Percentiles rank a stretch among this genome's conserved stretches.
Evolutionary conservation across 2,329 filamentous ascomycete species (phyloP).

Genomic region (Penicillium nordicum): DNA sequence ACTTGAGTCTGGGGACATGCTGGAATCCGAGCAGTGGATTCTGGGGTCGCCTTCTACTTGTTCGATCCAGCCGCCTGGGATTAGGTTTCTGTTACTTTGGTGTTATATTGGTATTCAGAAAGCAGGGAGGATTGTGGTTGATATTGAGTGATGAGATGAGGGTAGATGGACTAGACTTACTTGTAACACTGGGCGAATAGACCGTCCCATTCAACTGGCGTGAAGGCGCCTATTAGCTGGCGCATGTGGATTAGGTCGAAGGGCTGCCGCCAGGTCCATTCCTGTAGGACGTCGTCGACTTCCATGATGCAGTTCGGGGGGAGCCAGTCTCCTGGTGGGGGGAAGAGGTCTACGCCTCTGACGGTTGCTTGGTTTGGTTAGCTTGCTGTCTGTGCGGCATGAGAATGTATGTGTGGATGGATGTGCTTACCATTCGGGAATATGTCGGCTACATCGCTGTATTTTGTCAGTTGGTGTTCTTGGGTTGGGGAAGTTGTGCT

Average conservation of each 20-base stretch:
- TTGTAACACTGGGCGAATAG: constrained; percentile 4
- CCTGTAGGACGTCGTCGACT: constrained; percentile 18
- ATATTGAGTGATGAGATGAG: no score
- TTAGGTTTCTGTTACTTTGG: background rate
- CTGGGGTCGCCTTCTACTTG: constrained; percentile 1
- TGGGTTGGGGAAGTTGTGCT: background rate
- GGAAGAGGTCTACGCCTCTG: constrained; percentile 21
- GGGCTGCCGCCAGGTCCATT: constrained; percentile 13
- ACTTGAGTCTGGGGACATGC: background rate
- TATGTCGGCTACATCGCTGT: constrained; percentile 5
- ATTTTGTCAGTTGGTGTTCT: background rate
- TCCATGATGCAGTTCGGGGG: constrained; percentile 24
- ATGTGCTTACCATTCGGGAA: background rate
- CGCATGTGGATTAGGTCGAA: constrained; percentile 21
- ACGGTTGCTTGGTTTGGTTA: constrained; percentile 1
- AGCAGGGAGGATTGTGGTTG: background rate
- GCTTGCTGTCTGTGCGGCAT: background rate
- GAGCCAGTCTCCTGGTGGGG: constrained; percentile 13
- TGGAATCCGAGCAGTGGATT: background rate
- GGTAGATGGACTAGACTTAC: background rate
- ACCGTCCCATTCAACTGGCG: constrained; percentile 1
- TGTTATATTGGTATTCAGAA: background rate
- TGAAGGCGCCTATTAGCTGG: constrained; percentile 4
- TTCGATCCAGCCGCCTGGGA: constrained; percentile 4
- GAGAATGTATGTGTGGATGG: no score